Evolutionary conservation across 2,329 filamentous ascomycete species (phyloP), one percentile per base, ranked within the genome.

Genomic region (Grosmannia serpens): DNA sequence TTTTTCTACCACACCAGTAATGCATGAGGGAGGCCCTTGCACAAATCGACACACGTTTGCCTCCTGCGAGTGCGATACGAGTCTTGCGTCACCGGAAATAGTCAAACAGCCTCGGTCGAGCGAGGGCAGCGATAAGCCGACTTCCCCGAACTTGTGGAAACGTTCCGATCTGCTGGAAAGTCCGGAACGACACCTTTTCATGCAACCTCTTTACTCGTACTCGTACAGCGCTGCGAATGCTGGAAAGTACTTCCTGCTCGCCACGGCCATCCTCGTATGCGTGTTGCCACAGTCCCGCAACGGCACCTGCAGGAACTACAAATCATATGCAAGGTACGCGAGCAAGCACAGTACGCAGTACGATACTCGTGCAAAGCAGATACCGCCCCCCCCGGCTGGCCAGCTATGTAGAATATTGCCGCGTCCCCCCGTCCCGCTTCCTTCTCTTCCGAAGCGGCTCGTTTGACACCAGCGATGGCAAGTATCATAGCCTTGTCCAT

Each of bases 121-220:
- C 31, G 29, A 33, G 35, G 35, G 13, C 10, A 6, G 17, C 35
- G 29, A 53, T 22, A 20, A 15, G 38, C 53, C 38, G 53, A 55
- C 53, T 27, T 20, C 35, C 22, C 35, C 35, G 33, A 17, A 27
- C 20, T 29, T 20, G 52, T 41, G 57, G 52, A 31, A 51, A 24
- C 57, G 33, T 26, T 54, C 57, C 57, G 57, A 35, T 24, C 46
- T 58, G 52, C 52, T 58, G 57, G 57, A 55, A 55, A 5, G 31
- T 3, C 57, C 57, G 51, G 51, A 33, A n/a, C n/a, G 8, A 13
- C 31, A n/a, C 9, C 20, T n/a, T 5, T 8, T 47, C 38, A 46
- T 46, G 53, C 53, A 55, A 55, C 53, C 53, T 55, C 53, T 55
- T 46, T 29, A 55, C 35, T 33, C 46, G 29, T 56, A 24, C 29